These are phyloP conservation scores for Cystobasidiaceae sp. DNA, from an alignment of 1,284 basidiomycete genomes.

Conservation along the genomic window DNA sequence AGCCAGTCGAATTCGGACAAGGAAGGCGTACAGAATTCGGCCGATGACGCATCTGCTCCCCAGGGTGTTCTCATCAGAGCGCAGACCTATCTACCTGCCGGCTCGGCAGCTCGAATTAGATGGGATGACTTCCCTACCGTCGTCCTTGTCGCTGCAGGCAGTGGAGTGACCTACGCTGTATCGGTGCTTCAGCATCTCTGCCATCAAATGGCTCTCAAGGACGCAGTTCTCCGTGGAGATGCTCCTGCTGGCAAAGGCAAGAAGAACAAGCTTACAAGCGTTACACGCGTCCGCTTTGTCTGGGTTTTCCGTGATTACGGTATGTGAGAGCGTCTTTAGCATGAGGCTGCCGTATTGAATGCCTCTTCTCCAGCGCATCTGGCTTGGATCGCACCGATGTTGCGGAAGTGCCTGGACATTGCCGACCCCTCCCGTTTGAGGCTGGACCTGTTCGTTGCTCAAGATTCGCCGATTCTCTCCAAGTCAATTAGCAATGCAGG, in stretches of 20 bases:
- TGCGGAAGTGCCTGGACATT: conserved; percentile 64
- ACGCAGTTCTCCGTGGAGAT: conserved; percentile 52
- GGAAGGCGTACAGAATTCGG: too few relatives aligned
- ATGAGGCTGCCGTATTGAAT: not conserved
- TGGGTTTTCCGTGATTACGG: conserved; percentile 80
- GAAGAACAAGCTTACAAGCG: conserved; percentile 50
- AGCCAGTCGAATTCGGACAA: too few relatives aligned
- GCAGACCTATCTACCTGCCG: conserved; percentile 70
- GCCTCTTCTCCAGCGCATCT: conserved; percentile 58
- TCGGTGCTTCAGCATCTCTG: conserved; percentile 67
- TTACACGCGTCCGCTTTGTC: conserved; percentile 65
- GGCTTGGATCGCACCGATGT: conserved; percentile 68
- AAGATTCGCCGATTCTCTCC: conserved; percentile 39
- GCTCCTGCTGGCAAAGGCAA: conserved; percentile 37
- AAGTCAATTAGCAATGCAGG: conserved; percentile 45
- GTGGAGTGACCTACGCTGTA: conserved; percentile 71
- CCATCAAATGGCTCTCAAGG: conserved; percentile 57
- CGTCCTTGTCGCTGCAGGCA: conserved; percentile 70
- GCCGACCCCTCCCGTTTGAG: conserved; percentile 59
- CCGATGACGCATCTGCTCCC: too few relatives aligned
- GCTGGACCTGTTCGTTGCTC: conserved; percentile 75
- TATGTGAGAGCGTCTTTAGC: conserved; percentile 42
- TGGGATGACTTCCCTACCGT: conserved; percentile 65
- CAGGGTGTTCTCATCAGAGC: conserved; percentile 60
- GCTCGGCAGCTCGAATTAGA: conserved; percentile 61